Conservation (phyloP, 495 filamentous ascomycete species). For the Talaromyces ruber region DNA sequence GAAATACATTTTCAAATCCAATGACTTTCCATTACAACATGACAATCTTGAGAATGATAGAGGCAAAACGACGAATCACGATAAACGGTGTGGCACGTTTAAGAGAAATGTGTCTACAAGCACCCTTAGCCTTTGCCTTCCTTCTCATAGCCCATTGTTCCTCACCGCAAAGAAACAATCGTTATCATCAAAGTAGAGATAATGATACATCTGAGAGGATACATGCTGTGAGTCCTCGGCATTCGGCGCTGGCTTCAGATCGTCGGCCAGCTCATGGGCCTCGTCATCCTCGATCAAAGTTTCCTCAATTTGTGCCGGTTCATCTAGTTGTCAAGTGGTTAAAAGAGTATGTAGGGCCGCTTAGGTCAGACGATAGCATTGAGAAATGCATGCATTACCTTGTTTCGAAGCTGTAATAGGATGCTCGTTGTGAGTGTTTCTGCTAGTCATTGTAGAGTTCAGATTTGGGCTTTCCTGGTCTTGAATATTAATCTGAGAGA, state of each 20-base stretch:
- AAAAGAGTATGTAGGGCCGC: neutral
- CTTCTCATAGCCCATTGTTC: neutral
- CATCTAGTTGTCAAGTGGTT: neutral
- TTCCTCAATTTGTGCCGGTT: neutral
- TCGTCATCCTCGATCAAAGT: neutral
- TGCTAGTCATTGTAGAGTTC: neutral
- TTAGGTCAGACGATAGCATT: neutral
- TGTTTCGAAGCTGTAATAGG: neutral
- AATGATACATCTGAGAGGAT: conserved; percentile 20
- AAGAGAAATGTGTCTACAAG: neutral
- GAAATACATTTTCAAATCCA: neutral
- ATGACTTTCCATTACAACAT: neutral
- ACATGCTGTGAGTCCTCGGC: conserved; percentile 6
- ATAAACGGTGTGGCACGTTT: neutral
- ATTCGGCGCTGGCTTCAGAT: neutral
- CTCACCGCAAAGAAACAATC: conserved; percentile 33
- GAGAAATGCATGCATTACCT: neutral
- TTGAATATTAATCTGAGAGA: neutral
- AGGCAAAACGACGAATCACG: neutral
- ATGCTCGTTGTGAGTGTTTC: neutral
- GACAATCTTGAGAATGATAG: too few species aligned
- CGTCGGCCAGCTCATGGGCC: conserved; percentile 18
- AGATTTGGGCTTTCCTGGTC: neutral
- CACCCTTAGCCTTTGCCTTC: neutral
- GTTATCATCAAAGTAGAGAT: conserved; percentile 34